These are phyloP conservation scores for Diplodia intermedia DNA, from an alignment of 2,329 filamentous ascomycete species.

Conservation along the genomic window DNA sequence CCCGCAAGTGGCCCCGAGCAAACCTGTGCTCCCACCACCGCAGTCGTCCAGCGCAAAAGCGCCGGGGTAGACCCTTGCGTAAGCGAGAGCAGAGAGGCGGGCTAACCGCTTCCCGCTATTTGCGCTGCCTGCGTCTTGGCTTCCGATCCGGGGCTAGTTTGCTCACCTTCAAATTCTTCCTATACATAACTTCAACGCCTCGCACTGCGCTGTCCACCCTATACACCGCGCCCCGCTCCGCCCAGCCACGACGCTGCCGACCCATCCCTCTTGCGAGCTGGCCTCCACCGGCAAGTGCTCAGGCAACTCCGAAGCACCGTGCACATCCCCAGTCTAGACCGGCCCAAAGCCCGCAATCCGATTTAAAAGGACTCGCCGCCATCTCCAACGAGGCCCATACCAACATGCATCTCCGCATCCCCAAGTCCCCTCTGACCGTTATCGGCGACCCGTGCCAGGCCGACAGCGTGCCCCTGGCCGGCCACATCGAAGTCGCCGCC, in stretches of 20 bases:
- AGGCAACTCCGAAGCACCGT: constrained; percentile 18
- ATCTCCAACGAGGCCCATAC: not conserved
- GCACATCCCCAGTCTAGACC: constrained; percentile 22
- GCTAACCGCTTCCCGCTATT: constrained; percentile 18
- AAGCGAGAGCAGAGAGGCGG: constrained; percentile 9
- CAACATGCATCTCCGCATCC: constrained; percentile 19
- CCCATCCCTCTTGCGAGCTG: not conserved
- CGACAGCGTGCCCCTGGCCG: constrained; percentile 17
- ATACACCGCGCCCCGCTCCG: not conserved
- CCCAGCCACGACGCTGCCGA: not conserved
- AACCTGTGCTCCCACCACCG: not conserved
- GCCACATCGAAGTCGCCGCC: constrained; percentile 11
- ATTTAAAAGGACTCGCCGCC: constrained; percentile 13
- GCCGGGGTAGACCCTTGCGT: constrained; percentile 1
- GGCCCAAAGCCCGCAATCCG: constrained; percentile 5
- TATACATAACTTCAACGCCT: not conserved
- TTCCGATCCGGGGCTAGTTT: constrained; percentile 8
- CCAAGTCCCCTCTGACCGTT: constrained; percentile 15
- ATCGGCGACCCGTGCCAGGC: constrained; percentile 22
- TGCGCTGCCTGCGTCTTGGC: constrained; percentile 22
- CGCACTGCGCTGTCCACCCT: not conserved
- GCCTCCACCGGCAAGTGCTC: constrained; percentile 8
- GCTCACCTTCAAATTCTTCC: constrained; percentile 10
- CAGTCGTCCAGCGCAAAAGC: not conserved
- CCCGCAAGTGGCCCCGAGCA: too few species aligned